Evolutionary conservation across 2,329 filamentous ascomycete genomes (phyloP), one percentile per base, ranked within the genome.

Genomic region (Colletotrichum incanum): DNA sequence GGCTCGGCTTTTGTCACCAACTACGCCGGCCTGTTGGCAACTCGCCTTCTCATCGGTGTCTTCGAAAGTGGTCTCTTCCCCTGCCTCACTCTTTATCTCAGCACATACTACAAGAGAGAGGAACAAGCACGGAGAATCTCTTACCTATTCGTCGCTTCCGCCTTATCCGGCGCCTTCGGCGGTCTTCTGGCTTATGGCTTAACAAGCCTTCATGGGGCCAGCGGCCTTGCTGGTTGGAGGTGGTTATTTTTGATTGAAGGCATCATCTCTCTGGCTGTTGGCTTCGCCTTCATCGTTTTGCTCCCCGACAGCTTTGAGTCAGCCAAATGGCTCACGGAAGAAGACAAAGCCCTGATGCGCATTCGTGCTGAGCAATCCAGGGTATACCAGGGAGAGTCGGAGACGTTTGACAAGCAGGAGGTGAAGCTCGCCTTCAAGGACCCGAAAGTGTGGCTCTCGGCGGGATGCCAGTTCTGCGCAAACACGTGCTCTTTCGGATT

Each of bases 401-500:
- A 86, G 12, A 78, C 85, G 18, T 89, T 89, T 68, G 82, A 80
- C 69, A 88, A 84, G 86, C 77, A 80, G 4, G 87, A 90, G 75
- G 82, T 90, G 52, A 78, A 78, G 50, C 84, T 84, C 16, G 86
- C 83, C 0, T 73, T 87, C 11, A 79, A 77, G n/a, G 88, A 90
- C 67, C 84, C 84, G 1, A 90, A 90, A 74, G 76, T 89, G 1
- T 86, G 85, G 71, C 78, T 89, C 31, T 87, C 83, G 63, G 84
- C 83, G 8, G 73, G 78, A 18, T 86, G 86, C 28, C 86, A 88
- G 64, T 88, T 89, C 76, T 88, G 85, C 64, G 84, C 86, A 64
- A 85, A 88, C 70, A 86, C 86, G n/a, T 79, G 87, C 54, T 80
- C 87, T 0, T 90, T 89, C 74, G 88, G 87, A 18, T 89, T 90